phyloP scores from a whole-genome alignment of 176 grass and related monocot species.

The Oryza glumipatula region DNA sequence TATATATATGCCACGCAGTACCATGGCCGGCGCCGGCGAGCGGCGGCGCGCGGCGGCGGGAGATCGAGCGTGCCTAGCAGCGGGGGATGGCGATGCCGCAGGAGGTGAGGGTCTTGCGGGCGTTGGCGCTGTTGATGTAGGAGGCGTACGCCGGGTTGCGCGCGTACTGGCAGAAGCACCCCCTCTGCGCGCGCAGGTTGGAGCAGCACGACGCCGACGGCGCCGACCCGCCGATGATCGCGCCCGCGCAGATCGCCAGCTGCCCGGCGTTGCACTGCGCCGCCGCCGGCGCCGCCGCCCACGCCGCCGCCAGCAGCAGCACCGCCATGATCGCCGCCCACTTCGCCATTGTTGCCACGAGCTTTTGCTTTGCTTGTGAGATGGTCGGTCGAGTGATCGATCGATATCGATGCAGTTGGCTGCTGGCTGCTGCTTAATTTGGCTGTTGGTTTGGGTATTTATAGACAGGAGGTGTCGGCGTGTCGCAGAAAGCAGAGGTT shows the following conservation, averaged over 20 bases:
- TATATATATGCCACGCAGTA: not conserved
- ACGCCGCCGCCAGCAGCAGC: not conserved
- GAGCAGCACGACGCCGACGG: slow-evolving; percentile 40
- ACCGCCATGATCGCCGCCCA: not conserved
- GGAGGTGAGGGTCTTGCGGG: not conserved
- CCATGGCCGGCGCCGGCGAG: too few relatives aligned
- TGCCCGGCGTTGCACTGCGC: slow-evolving; percentile 36
- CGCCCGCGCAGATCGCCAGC: slow-evolving; percentile 42
- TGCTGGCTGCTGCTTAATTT: too few relatives aligned
- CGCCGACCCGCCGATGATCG: slow-evolving; percentile 15
- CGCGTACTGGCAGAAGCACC: slow-evolving; percentile 59
- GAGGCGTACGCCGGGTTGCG: slow-evolving; percentile 30
- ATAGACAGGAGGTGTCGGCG: not conserved
- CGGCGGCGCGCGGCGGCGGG: too few relatives aligned
- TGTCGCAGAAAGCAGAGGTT: too few relatives aligned
- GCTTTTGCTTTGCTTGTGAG: too few relatives aligned
- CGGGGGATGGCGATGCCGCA: slow-evolving; percentile 43
- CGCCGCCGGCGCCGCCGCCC: not conserved
- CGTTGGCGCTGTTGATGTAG: slow-evolving; percentile 49
- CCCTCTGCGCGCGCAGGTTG: slow-evolving; percentile 39
- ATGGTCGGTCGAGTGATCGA: not conserved
- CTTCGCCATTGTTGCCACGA: not conserved
- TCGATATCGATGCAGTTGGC: not conserved
- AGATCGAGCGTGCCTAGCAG: slow-evolving; percentile 39
- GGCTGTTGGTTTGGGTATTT: not conserved